Percentiles rank a stretch among this genome's conserved stretches.
Conservation (phyloP, 2,329 filamentous ascomycete genomes). For the Didymella arachidicola region DNA sequence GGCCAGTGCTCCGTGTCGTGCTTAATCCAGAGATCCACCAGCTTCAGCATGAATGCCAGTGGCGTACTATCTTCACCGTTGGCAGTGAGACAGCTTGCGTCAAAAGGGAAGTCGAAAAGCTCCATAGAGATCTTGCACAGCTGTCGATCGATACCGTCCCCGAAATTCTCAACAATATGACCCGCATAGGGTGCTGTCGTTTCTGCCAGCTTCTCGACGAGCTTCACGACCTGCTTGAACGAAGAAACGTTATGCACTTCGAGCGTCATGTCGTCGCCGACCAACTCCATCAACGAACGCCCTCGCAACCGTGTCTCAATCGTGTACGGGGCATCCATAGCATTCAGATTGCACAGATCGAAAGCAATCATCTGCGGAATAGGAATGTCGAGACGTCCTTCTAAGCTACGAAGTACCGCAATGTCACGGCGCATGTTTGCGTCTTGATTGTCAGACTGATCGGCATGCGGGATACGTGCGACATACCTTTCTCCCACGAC, state of each 20-base stretch:
- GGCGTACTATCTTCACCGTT: no score
- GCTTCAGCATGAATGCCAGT: no score
- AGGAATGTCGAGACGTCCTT: background rate
- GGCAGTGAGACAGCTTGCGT: no score
- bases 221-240: background rate
- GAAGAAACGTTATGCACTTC: background rate
- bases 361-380: background rate
- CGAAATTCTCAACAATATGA: background rate
- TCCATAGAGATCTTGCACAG: background rate
- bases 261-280: background rate
- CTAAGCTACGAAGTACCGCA: background rate
- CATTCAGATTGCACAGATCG: background rate
- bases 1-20: no score
- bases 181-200: background rate
- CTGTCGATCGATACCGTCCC: background rate
- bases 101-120: no score
- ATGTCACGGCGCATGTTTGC: background rate
- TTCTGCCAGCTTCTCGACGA: background rate
- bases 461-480: background rate
- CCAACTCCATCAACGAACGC: background rate
- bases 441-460: background rate
- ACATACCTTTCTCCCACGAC: background rate
- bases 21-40: no score
- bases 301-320: background rate
- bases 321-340: background rate